Conservation (phyloP, 176 grass and related monocot species). For the Musa schizocarpa region DNA sequence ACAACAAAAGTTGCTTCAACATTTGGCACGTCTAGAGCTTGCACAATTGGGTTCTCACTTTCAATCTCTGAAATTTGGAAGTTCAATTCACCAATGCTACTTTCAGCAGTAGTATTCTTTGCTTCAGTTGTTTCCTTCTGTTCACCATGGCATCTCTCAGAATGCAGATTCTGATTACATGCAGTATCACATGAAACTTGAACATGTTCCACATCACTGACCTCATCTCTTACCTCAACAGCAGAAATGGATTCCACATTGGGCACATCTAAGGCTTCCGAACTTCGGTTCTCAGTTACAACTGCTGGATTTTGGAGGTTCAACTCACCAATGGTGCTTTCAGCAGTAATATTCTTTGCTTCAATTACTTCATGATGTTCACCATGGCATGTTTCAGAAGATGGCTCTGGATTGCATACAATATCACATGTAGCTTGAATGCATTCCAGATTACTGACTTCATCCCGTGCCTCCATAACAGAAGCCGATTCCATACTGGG, state of each 20-base stretch:
- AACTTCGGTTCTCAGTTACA: not conserved
- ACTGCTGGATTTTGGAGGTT: not conserved
- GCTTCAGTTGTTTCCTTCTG: not conserved
- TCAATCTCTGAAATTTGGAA: not conserved
- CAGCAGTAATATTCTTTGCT: not conserved
- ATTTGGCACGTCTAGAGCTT: not conserved
- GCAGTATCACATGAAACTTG: no score
- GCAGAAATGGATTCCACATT: not conserved
- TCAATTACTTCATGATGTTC: not conserved
- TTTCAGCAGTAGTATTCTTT: not conserved
- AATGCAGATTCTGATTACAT: not conserved
- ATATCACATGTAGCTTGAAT: not conserved
- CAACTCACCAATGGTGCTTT: not conserved
- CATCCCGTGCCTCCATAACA: not conserved
- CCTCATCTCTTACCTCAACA: not conserved
- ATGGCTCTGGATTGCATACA: no score
- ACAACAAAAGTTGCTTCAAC: not conserved
- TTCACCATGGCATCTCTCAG: not conserved
- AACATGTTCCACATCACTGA: not conserved
- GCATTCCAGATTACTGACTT: not conserved
- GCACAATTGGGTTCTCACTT: not conserved
- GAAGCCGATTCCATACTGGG: not conserved
- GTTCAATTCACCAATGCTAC: not conserved
- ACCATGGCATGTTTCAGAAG: not conserved
- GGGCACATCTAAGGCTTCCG: not conserved